Percentiles rank a stretch among this genome's conserved stretches.
Evolutionary conservation across 495 filamentous ascomycete species (phyloP).

Genomic region (Diplogelasinospora grovesii): DNA sequence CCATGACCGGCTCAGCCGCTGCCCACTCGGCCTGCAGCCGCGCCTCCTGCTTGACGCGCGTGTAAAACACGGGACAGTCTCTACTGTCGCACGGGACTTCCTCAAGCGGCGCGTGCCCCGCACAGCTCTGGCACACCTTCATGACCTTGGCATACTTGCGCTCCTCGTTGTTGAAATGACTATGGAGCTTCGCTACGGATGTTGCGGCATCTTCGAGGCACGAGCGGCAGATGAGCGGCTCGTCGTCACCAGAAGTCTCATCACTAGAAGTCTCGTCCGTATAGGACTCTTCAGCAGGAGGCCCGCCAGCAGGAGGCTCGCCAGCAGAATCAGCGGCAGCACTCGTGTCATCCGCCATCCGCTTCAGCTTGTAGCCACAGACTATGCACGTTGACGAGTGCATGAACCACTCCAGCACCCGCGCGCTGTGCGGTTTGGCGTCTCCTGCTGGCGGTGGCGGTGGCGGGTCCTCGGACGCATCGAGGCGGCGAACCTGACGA

Average conservation of each 20-base stretch:
- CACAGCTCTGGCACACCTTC: conserved; percentile 75
- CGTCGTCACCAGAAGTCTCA: background rate
- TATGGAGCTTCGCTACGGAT: conserved; percentile 56
- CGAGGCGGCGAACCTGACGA: conserved; percentile 59
- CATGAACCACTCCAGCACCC: conserved; percentile 90
- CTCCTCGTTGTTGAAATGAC: conserved; percentile 55
- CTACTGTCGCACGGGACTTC: conserved; percentile 78
- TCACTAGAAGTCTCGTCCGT: too few species aligned
- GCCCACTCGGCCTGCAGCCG: conserved; percentile 52
- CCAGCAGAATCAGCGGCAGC: background rate
- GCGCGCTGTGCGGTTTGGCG: conserved; percentile 50
- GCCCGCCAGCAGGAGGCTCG: too few species aligned
- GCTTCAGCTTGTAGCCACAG: conserved; percentile 61
- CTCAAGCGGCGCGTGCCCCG: conserved; percentile 62
- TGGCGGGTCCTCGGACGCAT: too few species aligned
- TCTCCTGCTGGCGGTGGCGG: conserved; percentile 17
- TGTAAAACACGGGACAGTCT: conserved; percentile 93
- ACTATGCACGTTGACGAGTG: conserved; percentile 69
- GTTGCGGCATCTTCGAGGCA: conserved; percentile 53
- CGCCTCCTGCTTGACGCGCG: conserved; percentile 63
- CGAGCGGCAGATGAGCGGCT: conserved; percentile 47
- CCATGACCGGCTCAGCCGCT: conserved; percentile 49
- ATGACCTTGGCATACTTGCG: conserved; percentile 59
- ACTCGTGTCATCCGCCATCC: conserved; percentile 1
- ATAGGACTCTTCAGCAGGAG: too few species aligned